Evolutionary conservation across 345 rosid species (phyloP), one percentile per base, ranked within the genome.

Genomic region (Eutrema japonicum): DNA sequence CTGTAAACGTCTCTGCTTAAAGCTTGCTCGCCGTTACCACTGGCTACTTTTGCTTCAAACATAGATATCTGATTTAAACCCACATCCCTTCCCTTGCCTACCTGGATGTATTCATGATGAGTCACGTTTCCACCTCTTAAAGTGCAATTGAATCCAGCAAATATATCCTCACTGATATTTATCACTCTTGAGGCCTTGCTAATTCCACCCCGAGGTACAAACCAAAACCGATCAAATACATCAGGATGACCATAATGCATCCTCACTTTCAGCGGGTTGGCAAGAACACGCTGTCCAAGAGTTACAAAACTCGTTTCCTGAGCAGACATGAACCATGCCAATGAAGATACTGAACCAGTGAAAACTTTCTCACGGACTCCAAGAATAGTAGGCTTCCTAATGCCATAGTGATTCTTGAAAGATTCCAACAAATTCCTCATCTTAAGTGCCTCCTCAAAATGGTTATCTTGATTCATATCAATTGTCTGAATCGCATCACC

Each of bases 231-330:
- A 80, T 94, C 98, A 73, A 94, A 94, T 55, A 94, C 90, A 77
- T 94, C 98, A 0, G 98, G 98, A 80, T 91, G 98, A 66, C 98
- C 98, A 80, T 94, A 94, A 78, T 94, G 98, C 98, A 94, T 88
- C 59, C 98, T 85, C 38, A 94, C 84, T 82, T 95, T 95, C 83
- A 95, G 64, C 55, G 99, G 99, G 61, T 92, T 88, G 40, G 99
- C 99, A 83, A 95, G 83, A 59, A 95, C 96, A 54, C 99, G 93
- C 84, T 95, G 99, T 53, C 99, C 98, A 63, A 95, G 71, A 59
- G 99, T 95, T 64, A 95, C 99, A 78, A 91, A 91, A 74, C 92
- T 88, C 47, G 92, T 87, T 80, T 91, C 96, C 71, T 91, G 96
- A 41, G 94, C 85, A 32, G 95, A 91, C 96, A 90, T 90, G 74